Conservation (phyloP, 73 alveolate genomes). For the Paramecium tetraurelia region DNA sequence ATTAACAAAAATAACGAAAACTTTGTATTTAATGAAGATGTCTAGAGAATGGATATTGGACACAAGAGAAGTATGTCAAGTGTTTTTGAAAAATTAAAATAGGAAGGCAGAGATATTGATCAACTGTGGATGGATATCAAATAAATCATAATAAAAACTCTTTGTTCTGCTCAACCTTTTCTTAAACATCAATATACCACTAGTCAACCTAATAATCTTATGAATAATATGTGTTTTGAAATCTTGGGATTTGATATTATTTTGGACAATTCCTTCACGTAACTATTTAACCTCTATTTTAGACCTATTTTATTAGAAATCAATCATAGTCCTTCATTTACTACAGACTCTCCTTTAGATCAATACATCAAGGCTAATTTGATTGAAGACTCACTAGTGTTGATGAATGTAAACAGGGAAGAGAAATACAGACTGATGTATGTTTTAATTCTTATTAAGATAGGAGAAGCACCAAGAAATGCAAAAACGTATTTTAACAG, state of each 20-base stretch:
- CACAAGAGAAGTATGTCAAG: slow-evolving; percentile 77
- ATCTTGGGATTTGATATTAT: slow-evolving; percentile 64
- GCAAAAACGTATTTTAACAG: slow-evolving; percentile 62
- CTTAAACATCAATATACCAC: slow-evolving; percentile 70
- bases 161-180: slow-evolving; percentile 69
- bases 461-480: slow-evolving; percentile 52
- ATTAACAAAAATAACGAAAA: slow-evolving; percentile 76
- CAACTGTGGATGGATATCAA: slow-evolving; percentile 64
- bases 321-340: slow-evolving; percentile 87
- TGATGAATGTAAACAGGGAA: slow-evolving; percentile 72
- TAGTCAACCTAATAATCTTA: slow-evolving; percentile 68
- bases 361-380: slow-evolving; percentile 70
- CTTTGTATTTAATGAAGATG: slow-evolving; percentile 72
- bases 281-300: not conserved
- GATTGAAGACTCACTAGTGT: slow-evolving; percentile 66
- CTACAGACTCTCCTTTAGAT: slow-evolving; percentile 83
- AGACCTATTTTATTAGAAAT: slow-evolving; percentile 85
- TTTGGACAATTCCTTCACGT: not conserved
- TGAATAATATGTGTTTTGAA: slow-evolving; percentile 69
- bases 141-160: slow-evolving; percentile 68
- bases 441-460: not conserved
- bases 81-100: slow-evolving; percentile 56
- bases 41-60: slow-evolving; percentile 69
- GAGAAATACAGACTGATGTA: slow-evolving; percentile 59
- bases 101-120: slow-evolving; percentile 66